phyloP scores from a whole-genome alignment of 1,284 basidiomycete genomes.

The Thelephora terrestris region DNA sequence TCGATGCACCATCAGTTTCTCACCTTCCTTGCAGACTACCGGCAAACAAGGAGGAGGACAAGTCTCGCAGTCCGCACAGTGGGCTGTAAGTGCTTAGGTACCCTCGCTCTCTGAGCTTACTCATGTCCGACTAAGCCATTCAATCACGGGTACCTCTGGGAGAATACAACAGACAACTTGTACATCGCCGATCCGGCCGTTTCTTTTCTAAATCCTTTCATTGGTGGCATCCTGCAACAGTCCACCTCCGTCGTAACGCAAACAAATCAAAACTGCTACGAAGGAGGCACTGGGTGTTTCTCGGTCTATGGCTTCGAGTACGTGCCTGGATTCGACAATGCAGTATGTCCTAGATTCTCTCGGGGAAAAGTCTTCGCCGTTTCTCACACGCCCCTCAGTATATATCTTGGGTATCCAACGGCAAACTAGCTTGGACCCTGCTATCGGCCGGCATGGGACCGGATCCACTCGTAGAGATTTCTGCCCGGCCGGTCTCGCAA shows the following conservation, averaged over 20 bases:
- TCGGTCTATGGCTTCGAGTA: slow-evolving; percentile 41
- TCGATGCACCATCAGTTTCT: slow-evolving; percentile 16
- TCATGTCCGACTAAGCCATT: slow-evolving; percentile 39
- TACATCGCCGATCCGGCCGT: slow-evolving; percentile 37
- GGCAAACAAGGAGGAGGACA: slow-evolving; percentile 34
- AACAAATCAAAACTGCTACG: slow-evolving; percentile 44
- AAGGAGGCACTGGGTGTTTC: slow-evolving; percentile 32
- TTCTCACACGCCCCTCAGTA: slow-evolving; percentile 23
- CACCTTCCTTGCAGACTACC: slow-evolving; percentile 21
- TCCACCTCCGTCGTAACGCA: slow-evolving; percentile 43
- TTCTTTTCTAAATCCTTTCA: slow-evolving; percentile 37
- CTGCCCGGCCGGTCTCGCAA: slow-evolving; percentile 47
- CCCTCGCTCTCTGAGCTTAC: slow-evolving; percentile 2
- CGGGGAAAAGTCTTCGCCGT: not conserved
- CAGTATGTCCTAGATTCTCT: slow-evolving; percentile 19
- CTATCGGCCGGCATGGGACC: slow-evolving; percentile 45
- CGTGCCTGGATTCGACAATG: slow-evolving; percentile 26
- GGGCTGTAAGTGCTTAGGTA: slow-evolving; percentile 34
- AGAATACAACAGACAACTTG: slow-evolving; percentile 37
- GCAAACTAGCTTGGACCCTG: slow-evolving; percentile 47
- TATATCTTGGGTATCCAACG: slow-evolving; percentile 50
- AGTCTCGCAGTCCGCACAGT: slow-evolving; percentile 56
- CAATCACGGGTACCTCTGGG: slow-evolving; percentile 45
- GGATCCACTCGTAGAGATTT: slow-evolving; percentile 39
- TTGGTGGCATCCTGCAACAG: slow-evolving; percentile 50